Evolutionary conservation across 257 asterid genomes (phyloP).

Genomic region (Solanum rostratum): DNA sequence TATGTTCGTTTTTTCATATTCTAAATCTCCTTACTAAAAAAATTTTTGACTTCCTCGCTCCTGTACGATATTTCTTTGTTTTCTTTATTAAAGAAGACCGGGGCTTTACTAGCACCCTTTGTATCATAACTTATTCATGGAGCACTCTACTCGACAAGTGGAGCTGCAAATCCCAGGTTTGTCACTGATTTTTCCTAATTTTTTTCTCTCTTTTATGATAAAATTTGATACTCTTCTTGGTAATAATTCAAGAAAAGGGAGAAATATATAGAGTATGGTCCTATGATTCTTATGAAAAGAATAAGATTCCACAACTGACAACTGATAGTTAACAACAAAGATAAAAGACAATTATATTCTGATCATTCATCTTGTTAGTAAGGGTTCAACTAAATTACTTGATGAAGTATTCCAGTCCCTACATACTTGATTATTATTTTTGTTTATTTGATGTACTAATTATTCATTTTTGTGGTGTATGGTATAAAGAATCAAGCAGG

Average conservation of each 20-base stretch:
- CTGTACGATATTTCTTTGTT: background rate
- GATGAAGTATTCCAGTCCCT: background rate
- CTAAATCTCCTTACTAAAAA: background rate
- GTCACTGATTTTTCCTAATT: background rate
- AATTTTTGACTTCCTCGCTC: rapidly evolving
- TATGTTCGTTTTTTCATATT: background rate
- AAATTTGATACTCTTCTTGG: background rate
- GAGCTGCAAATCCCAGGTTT: slow-evolving; percentile 21
- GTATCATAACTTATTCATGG: slow-evolving; percentile 1
- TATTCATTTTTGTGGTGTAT: background rate
- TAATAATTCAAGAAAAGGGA: background rate
- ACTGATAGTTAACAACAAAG: too few species aligned
- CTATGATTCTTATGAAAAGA: background rate
- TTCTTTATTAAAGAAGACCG: background rate
- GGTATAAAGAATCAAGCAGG: background rate
- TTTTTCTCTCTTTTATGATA: background rate
- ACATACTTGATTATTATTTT: too few species aligned
- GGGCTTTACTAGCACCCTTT: background rate
- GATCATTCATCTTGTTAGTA: background rate
- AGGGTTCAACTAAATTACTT: background rate
- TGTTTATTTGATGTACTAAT: background rate
- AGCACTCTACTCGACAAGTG: slow-evolving; percentile 2
- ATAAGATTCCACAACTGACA: too few species aligned
- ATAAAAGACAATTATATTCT: background rate
- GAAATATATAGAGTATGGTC: background rate